phyloP scores from a whole-genome alignment of 768 basidiomycete species.

The Cystofilobasidium ferigula region DNA sequence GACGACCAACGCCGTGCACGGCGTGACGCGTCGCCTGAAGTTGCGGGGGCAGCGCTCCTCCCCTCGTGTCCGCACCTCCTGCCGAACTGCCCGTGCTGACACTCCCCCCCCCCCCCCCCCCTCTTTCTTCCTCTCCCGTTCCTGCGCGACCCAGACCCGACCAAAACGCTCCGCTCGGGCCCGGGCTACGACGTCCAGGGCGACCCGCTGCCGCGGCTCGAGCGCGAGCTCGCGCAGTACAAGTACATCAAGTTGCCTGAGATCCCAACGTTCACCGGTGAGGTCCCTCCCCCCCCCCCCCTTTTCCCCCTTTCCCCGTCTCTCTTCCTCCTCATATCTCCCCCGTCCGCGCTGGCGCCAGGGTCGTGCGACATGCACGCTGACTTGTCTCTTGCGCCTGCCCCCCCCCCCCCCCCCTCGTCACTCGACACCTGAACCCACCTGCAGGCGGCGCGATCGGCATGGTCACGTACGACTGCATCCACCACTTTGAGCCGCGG shows the following conservation, averaged over 20 bases:
- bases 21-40: too few species aligned
- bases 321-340: too few species aligned
- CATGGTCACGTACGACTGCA: constrained; percentile 91
- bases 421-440: too few species aligned
- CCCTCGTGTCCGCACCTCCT: too few species aligned
- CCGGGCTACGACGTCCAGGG: constrained; percentile 69
- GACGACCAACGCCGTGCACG: too few species aligned
- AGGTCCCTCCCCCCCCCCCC: too few species aligned
- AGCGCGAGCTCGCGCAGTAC: constrained; percentile 75
- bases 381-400: background rate
- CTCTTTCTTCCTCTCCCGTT: background rate
- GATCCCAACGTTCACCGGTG: constrained; percentile 74
- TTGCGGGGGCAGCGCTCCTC: too few species aligned
- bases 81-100: too few species aligned
- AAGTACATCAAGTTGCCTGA: constrained; percentile 84
- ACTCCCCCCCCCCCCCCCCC: background rate
- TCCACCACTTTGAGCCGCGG: constrained; percentile 93
- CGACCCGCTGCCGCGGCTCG: constrained; percentile 73
- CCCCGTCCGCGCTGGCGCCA: too few species aligned
- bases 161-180: constrained; percentile 82
- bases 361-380: too few species aligned
- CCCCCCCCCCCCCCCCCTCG: background rate
- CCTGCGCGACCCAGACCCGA: too few species aligned
- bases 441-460: constrained; percentile 89
- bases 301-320: too few species aligned